These are phyloP conservation scores for Neophaeococcomyces mojaviensis DNA, from an alignment of 2,329 filamentous ascomycete genomes.

Conservation along the genomic window DNA sequence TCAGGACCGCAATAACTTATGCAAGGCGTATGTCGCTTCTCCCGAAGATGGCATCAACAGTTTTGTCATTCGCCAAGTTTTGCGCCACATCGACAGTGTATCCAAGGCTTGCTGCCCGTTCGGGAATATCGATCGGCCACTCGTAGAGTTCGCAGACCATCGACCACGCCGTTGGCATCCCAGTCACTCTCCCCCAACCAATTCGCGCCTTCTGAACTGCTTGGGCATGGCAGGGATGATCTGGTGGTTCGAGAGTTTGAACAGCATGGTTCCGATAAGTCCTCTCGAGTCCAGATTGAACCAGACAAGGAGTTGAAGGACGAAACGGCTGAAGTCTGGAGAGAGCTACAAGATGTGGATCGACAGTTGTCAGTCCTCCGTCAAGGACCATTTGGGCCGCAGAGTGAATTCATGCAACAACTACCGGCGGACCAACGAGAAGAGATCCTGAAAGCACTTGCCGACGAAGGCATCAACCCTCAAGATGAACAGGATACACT, in stretches of 20 bases:
- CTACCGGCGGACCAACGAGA: slow-evolving; percentile 36
- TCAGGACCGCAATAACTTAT: slow-evolving; percentile 9
- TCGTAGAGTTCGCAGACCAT: slow-evolving; percentile 12
- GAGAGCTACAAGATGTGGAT: slow-evolving; percentile 33
- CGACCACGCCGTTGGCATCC: background rate
- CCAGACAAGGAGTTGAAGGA: slow-evolving; percentile 33
- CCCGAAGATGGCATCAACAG: slow-evolving; percentile 24
- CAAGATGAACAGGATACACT: slow-evolving; percentile 31
- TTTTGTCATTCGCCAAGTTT: slow-evolving; percentile 23
- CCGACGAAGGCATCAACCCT: slow-evolving; percentile 29
- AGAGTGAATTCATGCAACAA: slow-evolving; percentile 37
- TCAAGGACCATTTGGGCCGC: slow-evolving; percentile 36
- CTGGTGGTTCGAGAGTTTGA: slow-evolving; percentile 39
- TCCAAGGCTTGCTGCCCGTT: slow-evolving; percentile 17
- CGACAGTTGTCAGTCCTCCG: slow-evolving; percentile 33
- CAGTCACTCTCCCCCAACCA: background rate
- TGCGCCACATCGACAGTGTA: slow-evolving; percentile 18
- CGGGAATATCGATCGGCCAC: slow-evolving; percentile 15
- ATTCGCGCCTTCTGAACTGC: slow-evolving; percentile 5
- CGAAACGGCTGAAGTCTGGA: slow-evolving; percentile 31
- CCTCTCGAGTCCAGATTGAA: slow-evolving; percentile 31
- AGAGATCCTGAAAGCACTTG: slow-evolving; percentile 36
- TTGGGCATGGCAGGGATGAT: slow-evolving; percentile 18
- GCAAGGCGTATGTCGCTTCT: slow-evolving; percentile 22
- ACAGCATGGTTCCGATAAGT: slow-evolving; percentile 31